Conservation (phyloP, 768 basidiomycete species). For the Lyophyllum decastes region DNA sequence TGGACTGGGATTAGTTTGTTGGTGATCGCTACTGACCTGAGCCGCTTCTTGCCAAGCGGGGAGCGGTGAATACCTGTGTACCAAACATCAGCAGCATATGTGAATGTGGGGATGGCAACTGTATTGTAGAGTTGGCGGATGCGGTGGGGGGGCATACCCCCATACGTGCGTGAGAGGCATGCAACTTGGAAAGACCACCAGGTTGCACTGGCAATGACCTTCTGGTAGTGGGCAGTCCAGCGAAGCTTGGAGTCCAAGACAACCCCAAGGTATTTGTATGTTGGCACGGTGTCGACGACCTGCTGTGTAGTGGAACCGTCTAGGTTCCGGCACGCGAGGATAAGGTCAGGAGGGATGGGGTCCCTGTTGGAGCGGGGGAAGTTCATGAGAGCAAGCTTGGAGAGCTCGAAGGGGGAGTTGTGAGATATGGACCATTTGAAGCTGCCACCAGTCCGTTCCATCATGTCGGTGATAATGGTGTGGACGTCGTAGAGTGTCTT, state of each 20-base stretch:
- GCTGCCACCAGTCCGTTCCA: constrained; percentile 22
- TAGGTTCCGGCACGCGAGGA: background rate
- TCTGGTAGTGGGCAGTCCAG: constrained; percentile 13
- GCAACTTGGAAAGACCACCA: constrained; percentile 4
- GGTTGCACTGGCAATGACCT: background rate
- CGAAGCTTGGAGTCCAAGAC: constrained; percentile 8
- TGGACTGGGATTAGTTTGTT: constrained; percentile 6
- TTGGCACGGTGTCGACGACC: background rate
- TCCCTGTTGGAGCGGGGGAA: background rate
- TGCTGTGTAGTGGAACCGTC: background rate
- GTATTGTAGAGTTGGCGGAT: constrained; percentile 11
- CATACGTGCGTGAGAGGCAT: background rate
- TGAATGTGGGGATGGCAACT: constrained; percentile 5
- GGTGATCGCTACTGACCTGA: constrained; percentile 1
- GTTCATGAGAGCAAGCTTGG: background rate
- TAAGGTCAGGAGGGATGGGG: background rate
- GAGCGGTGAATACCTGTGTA: background rate
- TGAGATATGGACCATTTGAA: constrained; percentile 26
- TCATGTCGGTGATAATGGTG: constrained; percentile 21
- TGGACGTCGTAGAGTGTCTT: constrained; percentile 8
- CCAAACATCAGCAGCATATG: constrained; percentile 5
- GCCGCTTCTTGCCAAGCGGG: constrained; percentile 2
- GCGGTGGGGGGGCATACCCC: background rate
- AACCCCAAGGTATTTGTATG: background rate
- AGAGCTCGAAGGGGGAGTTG: constrained; percentile 29